phyloP scores from a whole-genome alignment of 2,329 filamentous ascomycete genomes.

The Ophiostoma triangulosporum region DNA sequence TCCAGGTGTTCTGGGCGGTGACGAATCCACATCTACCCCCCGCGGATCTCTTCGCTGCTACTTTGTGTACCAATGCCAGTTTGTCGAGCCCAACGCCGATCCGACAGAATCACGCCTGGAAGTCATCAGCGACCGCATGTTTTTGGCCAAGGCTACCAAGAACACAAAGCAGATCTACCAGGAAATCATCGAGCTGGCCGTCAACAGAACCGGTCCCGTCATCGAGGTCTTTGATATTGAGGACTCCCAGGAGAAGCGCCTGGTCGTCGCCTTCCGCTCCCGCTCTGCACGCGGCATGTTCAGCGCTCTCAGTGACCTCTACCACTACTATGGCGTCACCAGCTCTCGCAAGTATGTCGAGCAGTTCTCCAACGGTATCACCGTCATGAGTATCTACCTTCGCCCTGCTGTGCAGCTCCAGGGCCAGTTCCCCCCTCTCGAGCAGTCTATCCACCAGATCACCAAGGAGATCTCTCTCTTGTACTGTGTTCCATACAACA shows the following conservation, averaged over 20 bases:
- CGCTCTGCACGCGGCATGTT: constrained; percentile 87
- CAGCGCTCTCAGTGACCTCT: constrained; percentile 86
- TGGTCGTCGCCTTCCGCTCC: constrained; percentile 89
- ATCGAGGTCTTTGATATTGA: constrained; percentile 98
- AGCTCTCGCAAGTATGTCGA: constrained; percentile 96
- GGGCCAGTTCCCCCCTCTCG: constrained; percentile 56
- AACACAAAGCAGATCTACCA: constrained; percentile 96
- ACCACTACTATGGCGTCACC: constrained; percentile 97
- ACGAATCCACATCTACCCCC: constrained; percentile 49
- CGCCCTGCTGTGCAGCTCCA: constrained; percentile 51
- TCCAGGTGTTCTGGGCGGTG: constrained; percentile 42
- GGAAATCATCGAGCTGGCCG: constrained; percentile 77
- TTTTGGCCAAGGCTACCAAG: constrained; percentile 86
- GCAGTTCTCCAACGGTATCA: constrained; percentile 97
- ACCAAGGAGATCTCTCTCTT: constrained; percentile 95
- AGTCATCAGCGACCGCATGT: constrained; percentile 82
- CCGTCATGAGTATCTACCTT: constrained; percentile 91
- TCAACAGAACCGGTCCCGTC: constrained; percentile 77
- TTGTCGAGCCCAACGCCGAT: constrained; percentile 60
- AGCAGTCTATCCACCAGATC: constrained; percentile 94
- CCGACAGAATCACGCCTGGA: constrained; percentile 79
- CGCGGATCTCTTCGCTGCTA: constrained; percentile 88
- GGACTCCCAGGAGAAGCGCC: constrained; percentile 76
- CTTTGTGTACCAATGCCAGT: constrained; percentile 95
- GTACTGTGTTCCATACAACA: constrained; percentile 96